Conservation (phyloP, 495 filamentous ascomycete genomes). For the Podospora anserina region DNA sequence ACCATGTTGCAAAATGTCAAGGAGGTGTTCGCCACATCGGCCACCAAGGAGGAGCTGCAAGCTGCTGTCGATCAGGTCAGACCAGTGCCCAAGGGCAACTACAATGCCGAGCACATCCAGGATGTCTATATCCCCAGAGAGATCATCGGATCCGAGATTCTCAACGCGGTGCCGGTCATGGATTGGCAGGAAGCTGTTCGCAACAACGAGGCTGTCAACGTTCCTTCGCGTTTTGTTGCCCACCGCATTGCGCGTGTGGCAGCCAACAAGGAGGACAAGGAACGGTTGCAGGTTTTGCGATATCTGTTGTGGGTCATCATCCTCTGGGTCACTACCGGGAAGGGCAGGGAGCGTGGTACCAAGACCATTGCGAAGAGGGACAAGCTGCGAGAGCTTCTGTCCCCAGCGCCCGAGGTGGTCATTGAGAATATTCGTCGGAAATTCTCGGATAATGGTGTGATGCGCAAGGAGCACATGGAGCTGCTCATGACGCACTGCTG, state of each 20-base stretch:
- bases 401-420: conserved; percentile 57
- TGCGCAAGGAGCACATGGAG: conserved; percentile 62
- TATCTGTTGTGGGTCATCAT: conserved; percentile 65
- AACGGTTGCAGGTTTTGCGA: conserved; percentile 59
- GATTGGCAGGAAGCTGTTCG: conserved; percentile 72
- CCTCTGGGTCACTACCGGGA: conserved; percentile 47
- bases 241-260: conserved; percentile 56
- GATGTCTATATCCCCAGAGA: conserved; percentile 76
- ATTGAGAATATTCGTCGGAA: conserved; percentile 65
- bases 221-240: conserved; percentile 66
- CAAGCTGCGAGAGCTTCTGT: conserved; percentile 45
- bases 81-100: conserved; percentile 74
- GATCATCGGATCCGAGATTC: conserved; percentile 61
- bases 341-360: conserved; percentile 41
- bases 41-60: conserved; percentile 61
- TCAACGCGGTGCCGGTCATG: conserved; percentile 61
- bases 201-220: conserved; percentile 50
- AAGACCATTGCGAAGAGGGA: conserved; percentile 47
- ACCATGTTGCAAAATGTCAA: conserved; percentile 63
- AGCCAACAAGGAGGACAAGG: conserved; percentile 52
- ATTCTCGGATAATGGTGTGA: conserved; percentile 59
- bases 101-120: conserved; percentile 64
- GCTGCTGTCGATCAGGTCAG: conserved; percentile 65
- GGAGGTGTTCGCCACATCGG: conserved; percentile 54
- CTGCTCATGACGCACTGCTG: conserved; percentile 67